Percentiles rank a stretch among this genome's conserved stretches.
Evolutionary conservation across 2,329 filamentous ascomycete species (phyloP).

Genomic region (Penicillium brevicompactum): DNA sequence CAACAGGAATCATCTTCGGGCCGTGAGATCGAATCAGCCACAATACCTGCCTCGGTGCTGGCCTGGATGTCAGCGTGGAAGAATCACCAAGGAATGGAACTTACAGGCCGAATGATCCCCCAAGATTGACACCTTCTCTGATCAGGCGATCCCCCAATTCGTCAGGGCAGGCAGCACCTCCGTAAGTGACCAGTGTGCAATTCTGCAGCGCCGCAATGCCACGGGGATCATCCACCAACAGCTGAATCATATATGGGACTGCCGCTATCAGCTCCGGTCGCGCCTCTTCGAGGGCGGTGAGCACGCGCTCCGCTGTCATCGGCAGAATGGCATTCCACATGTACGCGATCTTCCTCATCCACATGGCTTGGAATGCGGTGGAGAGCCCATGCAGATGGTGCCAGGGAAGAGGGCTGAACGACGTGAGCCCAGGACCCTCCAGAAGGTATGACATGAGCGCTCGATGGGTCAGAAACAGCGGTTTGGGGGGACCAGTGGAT

Average conservation of each 20-base stretch:
- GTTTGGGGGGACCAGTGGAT: slow-evolving; percentile 52
- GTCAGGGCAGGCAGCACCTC: slow-evolving; percentile 46
- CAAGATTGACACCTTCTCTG: slow-evolving; percentile 39
- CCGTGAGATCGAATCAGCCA: slow-evolving; percentile 46
- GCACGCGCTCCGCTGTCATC: slow-evolving; percentile 39
- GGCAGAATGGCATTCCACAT: slow-evolving; percentile 47
- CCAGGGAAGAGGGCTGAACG: slow-evolving; percentile 49
- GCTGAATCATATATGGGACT: slow-evolving; percentile 47
- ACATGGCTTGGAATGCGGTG: slow-evolving; percentile 48
- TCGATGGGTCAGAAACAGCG: slow-evolving; percentile 47
- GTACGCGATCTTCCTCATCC: slow-evolving; percentile 44
- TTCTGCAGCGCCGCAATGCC: slow-evolving; percentile 41
- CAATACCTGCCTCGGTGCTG: slow-evolving; percentile 48
- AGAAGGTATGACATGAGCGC: slow-evolving; percentile 41
- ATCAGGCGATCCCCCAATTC: slow-evolving; percentile 45
- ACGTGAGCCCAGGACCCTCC: slow-evolving; percentile 39
- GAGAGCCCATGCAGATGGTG: slow-evolving; percentile 49
- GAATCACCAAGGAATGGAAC: slow-evolving; percentile 7
- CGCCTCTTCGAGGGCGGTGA: slow-evolving; percentile 38
- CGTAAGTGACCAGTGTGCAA: slow-evolving; percentile 45
- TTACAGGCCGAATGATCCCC: slow-evolving; percentile 46
- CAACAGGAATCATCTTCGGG: slow-evolving; percentile 43
- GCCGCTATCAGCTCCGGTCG: slow-evolving; percentile 45
- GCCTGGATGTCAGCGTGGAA: slow-evolving; percentile 11
- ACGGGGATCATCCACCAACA: slow-evolving; percentile 40